phyloP scores from a whole-genome alignment of 1,284 basidiomycete genomes.

The Ceratobasidium sp. region DNA sequence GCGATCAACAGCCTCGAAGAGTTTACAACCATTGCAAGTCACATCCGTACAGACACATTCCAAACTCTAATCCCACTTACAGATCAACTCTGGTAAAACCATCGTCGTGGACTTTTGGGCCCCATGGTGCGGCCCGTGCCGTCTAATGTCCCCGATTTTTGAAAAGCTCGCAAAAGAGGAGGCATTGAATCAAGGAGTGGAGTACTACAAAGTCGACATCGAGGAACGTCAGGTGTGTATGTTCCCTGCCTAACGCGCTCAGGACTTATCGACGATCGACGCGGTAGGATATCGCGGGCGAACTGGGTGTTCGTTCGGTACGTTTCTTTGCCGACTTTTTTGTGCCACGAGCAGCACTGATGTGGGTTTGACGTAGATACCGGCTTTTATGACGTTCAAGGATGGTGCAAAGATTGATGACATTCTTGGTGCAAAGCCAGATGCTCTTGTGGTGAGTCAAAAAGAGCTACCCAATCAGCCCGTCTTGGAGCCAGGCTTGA shows the following conservation, averaged over 20 bases:
- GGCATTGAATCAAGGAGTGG: neutral
- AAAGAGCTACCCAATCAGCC: neutral
- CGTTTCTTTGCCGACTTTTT: neutral
- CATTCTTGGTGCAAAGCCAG: slow-evolving; percentile 2
- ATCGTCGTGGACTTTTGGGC: slow-evolving; percentile 34
- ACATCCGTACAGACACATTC: no score
- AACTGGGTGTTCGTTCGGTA: slow-evolving; percentile 27
- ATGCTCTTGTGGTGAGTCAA: neutral
- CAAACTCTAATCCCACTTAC: no score
- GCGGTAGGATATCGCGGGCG: slow-evolving; percentile 9
- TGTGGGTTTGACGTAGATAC: slow-evolving; percentile 15
- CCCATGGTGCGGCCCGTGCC: slow-evolving; percentile 37
- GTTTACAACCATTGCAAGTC: no score
- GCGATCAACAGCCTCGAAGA: no score
- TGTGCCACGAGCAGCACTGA: no score
- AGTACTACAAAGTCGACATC: slow-evolving; percentile 36
- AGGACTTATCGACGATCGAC: neutral
- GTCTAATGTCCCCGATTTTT: slow-evolving; percentile 17
- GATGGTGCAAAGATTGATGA: neutral
- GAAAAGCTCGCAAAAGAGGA: neutral
- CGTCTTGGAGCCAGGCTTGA: no score
- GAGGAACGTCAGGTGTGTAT: slow-evolving; percentile 15
- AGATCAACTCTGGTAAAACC: slow-evolving; percentile 32
- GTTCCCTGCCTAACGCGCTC: no score
- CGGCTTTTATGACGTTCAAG: slow-evolving; percentile 20